Conservation (phyloP, 495 filamentous ascomycete species). For the Hyaloscypha variabilis region DNA sequence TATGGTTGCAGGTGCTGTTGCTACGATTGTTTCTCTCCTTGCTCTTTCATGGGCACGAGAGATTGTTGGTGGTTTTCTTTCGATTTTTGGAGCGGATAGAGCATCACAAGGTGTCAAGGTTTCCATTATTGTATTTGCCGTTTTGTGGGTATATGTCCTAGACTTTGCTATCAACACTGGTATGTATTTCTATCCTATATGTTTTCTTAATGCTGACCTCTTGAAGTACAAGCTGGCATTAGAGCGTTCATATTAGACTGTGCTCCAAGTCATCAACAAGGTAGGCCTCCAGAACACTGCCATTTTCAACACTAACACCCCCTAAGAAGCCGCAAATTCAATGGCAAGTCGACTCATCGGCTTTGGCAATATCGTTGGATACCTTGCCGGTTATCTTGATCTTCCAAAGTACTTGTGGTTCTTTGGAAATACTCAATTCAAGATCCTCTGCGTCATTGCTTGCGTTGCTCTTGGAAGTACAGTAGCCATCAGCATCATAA, state of each 20-base stretch:
- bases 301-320: slow-evolving; percentile 17
- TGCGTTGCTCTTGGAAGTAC: slow-evolving; percentile 69
- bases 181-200: slow-evolving; percentile 35
- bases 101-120: slow-evolving; percentile 61
- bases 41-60: slow-evolving; percentile 82
- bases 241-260: slow-evolving; percentile 91
- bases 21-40: slow-evolving; percentile 74
- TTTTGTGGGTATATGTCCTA: slow-evolving; percentile 78
- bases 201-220: slow-evolving; percentile 16
- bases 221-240: slow-evolving; percentile 79
- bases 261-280: slow-evolving; percentile 83
- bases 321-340: slow-evolving; percentile 71
- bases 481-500: slow-evolving; percentile 62
- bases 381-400: slow-evolving; percentile 78
- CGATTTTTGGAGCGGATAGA: slow-evolving; percentile 69
- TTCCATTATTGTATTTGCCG: slow-evolving; percentile 69
- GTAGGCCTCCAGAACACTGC: slow-evolving; percentile 18
- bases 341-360: slow-evolving; percentile 83
- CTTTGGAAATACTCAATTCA: slow-evolving; percentile 84
- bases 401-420: slow-evolving; percentile 71
- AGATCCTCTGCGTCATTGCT: slow-evolving; percentile 83
- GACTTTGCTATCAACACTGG: slow-evolving; percentile 94
- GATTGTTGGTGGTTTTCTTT: slow-evolving; percentile 68
- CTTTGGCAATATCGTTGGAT: slow-evolving; percentile 85
- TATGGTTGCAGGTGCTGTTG: slow-evolving; percentile 74